Evolutionary conservation across 257 asterid genomes (phyloP).

Genomic region (Solanum habrochaites): DNA sequence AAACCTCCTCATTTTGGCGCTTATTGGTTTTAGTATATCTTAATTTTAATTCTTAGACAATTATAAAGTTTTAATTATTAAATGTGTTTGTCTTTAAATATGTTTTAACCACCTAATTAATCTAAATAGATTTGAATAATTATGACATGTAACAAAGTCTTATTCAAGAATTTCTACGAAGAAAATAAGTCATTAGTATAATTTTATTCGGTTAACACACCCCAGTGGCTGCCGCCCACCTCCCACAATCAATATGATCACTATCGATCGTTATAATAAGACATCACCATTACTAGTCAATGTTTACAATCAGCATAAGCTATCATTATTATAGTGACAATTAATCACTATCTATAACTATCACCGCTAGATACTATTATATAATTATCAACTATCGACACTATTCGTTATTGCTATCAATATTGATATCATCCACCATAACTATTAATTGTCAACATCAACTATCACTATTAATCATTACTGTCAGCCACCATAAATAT

Average conservation of each 20-base stretch:
- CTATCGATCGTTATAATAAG: neutral
- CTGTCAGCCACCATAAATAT: too few relatives aligned
- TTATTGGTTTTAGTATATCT: neutral
- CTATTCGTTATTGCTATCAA: too few relatives aligned
- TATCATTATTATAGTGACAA: neutral
- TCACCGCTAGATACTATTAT: neutral
- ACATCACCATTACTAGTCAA: neutral
- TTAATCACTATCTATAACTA: neutral
- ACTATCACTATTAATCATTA: too few relatives aligned
- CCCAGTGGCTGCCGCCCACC: neutral
- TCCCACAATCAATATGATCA: neutral
- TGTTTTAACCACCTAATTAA: neutral
- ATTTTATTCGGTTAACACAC: neutral
- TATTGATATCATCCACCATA: neutral
- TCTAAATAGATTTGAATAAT: neutral
- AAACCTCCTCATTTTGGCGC: neutral
- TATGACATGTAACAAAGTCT: neutral
- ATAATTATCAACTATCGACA: too few relatives aligned
- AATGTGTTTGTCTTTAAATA: neutral
- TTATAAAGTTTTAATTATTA: neutral
- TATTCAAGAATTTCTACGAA: neutral
- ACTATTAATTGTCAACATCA: neutral
- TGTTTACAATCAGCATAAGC: too few relatives aligned
- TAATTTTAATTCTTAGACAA: neutral
- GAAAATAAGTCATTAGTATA: neutral